Conservation (phyloP, 2,329 filamentous ascomycete genomes). For the Phyllosticta citribraziliensis region DNA sequence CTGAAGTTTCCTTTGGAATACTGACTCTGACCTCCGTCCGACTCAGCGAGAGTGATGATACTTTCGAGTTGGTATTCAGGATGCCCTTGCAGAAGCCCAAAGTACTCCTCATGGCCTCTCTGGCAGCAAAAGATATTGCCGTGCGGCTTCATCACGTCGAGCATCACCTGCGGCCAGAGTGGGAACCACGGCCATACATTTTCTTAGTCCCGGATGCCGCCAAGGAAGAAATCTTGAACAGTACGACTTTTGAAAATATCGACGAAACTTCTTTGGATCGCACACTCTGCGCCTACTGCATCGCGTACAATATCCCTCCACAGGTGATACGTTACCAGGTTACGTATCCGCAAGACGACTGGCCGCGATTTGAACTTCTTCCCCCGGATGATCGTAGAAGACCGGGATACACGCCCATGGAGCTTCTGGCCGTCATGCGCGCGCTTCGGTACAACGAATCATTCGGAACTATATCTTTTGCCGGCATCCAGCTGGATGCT, state of each 20-base stretch:
- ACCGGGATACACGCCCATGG: conserved; percentile 47
- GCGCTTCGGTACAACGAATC: conserved; percentile 61
- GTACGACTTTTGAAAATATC: conserved; percentile 41
- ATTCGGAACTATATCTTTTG: conserved; percentile 59
- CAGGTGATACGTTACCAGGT: conserved; percentile 52
- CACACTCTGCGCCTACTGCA: conserved; percentile 59
- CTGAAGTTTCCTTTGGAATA: conserved; percentile 50
- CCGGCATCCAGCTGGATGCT: conserved; percentile 51
- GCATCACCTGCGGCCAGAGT: conserved; percentile 55
- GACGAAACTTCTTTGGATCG: conserved; percentile 54
- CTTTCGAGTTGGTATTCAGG: conserved; percentile 56
- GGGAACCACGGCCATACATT: conserved; percentile 52
- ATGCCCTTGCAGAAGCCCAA: conserved; percentile 47
- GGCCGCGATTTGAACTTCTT: conserved; percentile 55
- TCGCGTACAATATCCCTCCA: conserved; percentile 58
- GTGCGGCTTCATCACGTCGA: conserved; percentile 51
- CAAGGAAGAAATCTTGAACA: conserved; percentile 24
- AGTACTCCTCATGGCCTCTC: conserved; percentile 52
- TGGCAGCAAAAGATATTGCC: conserved; percentile 54
- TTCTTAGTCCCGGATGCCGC: conserved; percentile 48
- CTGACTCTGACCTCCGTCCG: conserved; percentile 51
- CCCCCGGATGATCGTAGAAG: conserved; percentile 39
- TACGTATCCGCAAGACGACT: conserved; percentile 46
- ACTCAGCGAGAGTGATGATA: conserved; percentile 54
- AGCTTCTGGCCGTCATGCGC: conserved; percentile 61